Percentiles rank a stretch among this genome's conserved stretches.
These are phyloP conservation scores for Solanum arcanum DNA, from an alignment of 257 asterid genomes.

Conservation along the genomic window DNA sequence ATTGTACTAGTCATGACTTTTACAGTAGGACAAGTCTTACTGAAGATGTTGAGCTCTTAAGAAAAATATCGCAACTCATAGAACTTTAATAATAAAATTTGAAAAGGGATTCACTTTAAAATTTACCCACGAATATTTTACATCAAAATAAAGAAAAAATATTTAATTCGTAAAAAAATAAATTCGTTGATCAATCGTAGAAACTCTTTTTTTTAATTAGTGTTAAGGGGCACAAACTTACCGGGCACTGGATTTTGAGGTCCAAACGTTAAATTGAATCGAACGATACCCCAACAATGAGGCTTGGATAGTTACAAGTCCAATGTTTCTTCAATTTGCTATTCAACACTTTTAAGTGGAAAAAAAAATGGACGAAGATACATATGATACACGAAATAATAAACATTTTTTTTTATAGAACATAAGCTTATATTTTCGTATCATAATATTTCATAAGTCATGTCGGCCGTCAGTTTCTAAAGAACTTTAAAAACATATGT, in stretches of 20 bases:
- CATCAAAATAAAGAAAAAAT: background rate
- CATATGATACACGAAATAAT: no score
- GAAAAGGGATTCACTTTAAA: background rate
- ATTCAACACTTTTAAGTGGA: background rate
- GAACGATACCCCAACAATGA: background rate
- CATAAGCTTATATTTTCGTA: no score
- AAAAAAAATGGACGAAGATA: no score
- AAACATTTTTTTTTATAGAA: no score
- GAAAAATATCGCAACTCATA: background rate
- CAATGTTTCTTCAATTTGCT: background rate
- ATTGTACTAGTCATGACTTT: background rate
- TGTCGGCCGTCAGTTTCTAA: no score
- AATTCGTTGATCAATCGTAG: background rate
- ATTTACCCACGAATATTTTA: background rate
- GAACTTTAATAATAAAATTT: background rate
- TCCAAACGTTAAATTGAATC: background rate
- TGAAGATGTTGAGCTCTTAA: background rate
- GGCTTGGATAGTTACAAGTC: background rate
- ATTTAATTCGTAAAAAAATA: background rate
- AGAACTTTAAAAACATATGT: background rate
- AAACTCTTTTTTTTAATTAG: background rate
- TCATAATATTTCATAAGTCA: background rate
- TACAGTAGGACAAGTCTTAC: background rate
- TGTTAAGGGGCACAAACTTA: background rate
- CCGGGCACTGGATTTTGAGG: background rate